phyloP scores from a whole-genome alignment of 345 rosid genomes.

The Populus simonii region DNA sequence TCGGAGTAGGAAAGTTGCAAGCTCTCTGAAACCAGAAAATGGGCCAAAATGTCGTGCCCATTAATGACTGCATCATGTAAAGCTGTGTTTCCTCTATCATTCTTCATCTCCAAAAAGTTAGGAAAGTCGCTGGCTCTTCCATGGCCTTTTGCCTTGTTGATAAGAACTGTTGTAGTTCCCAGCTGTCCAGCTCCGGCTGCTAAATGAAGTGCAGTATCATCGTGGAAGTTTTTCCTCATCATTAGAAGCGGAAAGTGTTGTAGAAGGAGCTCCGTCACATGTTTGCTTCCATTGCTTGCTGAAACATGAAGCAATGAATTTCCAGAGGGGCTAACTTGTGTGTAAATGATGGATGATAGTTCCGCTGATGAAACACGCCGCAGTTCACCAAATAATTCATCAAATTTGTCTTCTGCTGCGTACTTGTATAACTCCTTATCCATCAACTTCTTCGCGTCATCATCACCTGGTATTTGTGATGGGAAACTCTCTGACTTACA shows the following conservation, averaged over 20 bases:
- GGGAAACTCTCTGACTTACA: background rate
- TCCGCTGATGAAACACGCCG: background rate
- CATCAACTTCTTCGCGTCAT: no score
- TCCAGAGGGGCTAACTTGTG: background rate
- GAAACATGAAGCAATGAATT: constrained; percentile 4
- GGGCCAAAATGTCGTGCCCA: background rate
- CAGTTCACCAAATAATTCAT: background rate
- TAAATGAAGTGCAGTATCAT: background rate
- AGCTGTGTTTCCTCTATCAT: background rate
- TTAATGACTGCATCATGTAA: constrained; percentile 2
- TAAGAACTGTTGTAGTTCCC: background rate
- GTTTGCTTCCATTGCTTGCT: background rate
- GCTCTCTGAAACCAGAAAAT: background rate
- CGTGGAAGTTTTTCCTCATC: background rate
- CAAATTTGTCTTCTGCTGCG: no score
- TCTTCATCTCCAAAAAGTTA: background rate
- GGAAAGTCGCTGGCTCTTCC: no score
- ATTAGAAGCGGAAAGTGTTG: background rate
- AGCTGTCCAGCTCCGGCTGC: background rate
- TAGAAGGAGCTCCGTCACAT: background rate
- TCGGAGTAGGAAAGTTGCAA: background rate
- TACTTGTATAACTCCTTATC: no score
- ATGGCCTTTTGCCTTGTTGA: background rate
- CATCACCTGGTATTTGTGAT: no score
- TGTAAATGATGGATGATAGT: background rate